A percentile compares a stretch with the other conserved stretches of the same genome.
These are phyloP conservation scores for Chaetomium sp. DNA, from an alignment of 2,329 filamentous ascomycete species.

Conservation along the genomic window DNA sequence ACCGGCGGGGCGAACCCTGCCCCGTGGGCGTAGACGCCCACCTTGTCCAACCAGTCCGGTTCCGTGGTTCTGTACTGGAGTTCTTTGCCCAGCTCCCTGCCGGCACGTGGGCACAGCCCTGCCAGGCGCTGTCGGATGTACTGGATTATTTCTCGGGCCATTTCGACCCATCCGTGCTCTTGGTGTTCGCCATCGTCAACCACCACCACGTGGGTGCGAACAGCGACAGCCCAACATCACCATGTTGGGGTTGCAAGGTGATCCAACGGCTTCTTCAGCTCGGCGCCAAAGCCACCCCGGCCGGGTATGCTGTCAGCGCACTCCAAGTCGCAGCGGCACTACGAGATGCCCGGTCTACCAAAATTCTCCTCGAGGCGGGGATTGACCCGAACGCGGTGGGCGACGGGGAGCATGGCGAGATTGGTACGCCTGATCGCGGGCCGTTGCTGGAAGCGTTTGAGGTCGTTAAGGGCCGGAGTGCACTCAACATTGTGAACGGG, in stretches of 20 bases:
- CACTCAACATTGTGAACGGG: background rate
- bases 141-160: background rate
- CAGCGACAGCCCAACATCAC: background rate
- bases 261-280: background rate
- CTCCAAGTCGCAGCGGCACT: background rate
- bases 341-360: background rate
- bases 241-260: background rate
- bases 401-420: background rate
- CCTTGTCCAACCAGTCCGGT: background rate
- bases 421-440: conserved; percentile 2
- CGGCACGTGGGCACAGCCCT: background rate
- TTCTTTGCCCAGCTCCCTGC: conserved; percentile 2
- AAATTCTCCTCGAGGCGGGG: conserved; percentile 9
- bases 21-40: background rate
- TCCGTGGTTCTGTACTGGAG: conserved; percentile 2
- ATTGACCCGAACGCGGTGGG: conserved; percentile 8
- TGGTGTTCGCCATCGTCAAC: conserved; percentile 1
- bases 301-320: background rate
- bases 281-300: background rate
- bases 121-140: background rate
- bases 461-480: background rate
- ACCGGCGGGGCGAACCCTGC: background rate
- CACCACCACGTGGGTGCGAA: background rate
- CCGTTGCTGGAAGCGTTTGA: background rate
- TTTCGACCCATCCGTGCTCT: conserved; percentile 1